Conservation (phyloP, 2,329 filamentous ascomycete species). For the Colletotrichum somersetense region DNA sequence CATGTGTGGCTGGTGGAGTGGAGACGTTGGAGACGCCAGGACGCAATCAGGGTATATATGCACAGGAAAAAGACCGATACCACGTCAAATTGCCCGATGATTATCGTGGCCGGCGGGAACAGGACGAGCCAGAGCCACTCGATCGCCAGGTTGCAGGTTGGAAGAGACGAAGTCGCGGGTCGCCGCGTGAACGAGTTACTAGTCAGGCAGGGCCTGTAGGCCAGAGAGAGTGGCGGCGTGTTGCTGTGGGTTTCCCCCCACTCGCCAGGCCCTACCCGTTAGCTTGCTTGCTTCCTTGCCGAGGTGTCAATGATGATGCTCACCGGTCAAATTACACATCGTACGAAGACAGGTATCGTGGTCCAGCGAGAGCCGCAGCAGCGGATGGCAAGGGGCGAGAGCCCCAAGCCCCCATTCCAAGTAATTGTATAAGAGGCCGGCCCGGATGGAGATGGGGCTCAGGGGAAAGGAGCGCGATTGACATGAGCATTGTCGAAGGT, state of each 20-base stretch:
- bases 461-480: not conserved
- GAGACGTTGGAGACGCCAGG: not conserved
- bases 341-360: not conserved
- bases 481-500: not conserved
- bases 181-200: not conserved
- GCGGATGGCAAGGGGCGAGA: not conserved
- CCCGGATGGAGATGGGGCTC: not conserved
- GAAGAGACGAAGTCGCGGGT: slow-evolving; percentile 2
- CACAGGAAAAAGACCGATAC: slow-evolving; percentile 10
- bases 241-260: not conserved
- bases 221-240: not conserved
- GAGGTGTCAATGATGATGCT: not conserved
- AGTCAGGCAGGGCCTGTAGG: not conserved
- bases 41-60: slow-evolving; percentile 7
- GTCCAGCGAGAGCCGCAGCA: slow-evolving; percentile 2
- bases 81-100: slow-evolving; percentile 24
- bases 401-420: slow-evolving; percentile 6
- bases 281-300: slow-evolving; percentile 1
- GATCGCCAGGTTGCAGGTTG: not conserved
- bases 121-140: not conserved
- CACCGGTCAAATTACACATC: not conserved
- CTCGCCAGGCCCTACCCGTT: not conserved
- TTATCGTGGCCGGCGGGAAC: slow-evolving; percentile 18
- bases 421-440: not conserved
- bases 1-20: slow-evolving; percentile 26